phyloP scores from a whole-genome alignment of 2,329 filamentous ascomycete genomes.

The Calycina marina region DNA sequence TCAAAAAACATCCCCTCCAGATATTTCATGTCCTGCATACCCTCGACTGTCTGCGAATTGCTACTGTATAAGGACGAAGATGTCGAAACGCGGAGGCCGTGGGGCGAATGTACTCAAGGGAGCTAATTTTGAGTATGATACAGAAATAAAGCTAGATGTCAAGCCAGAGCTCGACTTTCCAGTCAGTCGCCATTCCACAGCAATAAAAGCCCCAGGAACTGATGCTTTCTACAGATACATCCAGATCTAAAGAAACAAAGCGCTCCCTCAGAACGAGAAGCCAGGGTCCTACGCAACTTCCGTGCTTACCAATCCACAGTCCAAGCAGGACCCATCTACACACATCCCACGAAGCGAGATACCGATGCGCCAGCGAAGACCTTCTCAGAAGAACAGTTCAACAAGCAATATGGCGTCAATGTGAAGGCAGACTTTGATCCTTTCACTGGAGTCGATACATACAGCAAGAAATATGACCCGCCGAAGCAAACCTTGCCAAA shows the following conservation, averaged over 20 bases:
- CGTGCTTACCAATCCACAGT: slow-evolving; percentile 36
- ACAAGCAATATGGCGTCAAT: slow-evolving; percentile 17
- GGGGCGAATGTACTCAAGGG: slow-evolving; percentile 17
- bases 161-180: slow-evolving; percentile 32
- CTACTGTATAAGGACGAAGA: too few relatives aligned
- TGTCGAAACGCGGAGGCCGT: slow-evolving; percentile 17
- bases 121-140: slow-evolving; percentile 21
- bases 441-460: slow-evolving; percentile 46
- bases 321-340: slow-evolving; percentile 44
- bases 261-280: slow-evolving; percentile 30
- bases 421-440: slow-evolving; percentile 37
- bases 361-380: slow-evolving; percentile 24
- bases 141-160: slow-evolving; percentile 19
- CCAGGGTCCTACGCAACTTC: slow-evolving; percentile 32
- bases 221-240: slow-evolving; percentile 14
- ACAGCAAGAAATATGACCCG: slow-evolving; percentile 41
- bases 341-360: slow-evolving; percentile 18
- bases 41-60: too few relatives aligned
- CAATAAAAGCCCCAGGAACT: neutral
- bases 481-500: slow-evolving; percentile 39
- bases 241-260: slow-evolving; percentile 24
- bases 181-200: slow-evolving; percentile 22
- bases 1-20: too few relatives aligned
- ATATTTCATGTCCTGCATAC: too few relatives aligned
- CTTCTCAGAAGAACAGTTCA: slow-evolving; percentile 29